Base-by-base conservation (phyloP, 1,284 basidiomycete species). In the Vanrija sp. region DNA sequence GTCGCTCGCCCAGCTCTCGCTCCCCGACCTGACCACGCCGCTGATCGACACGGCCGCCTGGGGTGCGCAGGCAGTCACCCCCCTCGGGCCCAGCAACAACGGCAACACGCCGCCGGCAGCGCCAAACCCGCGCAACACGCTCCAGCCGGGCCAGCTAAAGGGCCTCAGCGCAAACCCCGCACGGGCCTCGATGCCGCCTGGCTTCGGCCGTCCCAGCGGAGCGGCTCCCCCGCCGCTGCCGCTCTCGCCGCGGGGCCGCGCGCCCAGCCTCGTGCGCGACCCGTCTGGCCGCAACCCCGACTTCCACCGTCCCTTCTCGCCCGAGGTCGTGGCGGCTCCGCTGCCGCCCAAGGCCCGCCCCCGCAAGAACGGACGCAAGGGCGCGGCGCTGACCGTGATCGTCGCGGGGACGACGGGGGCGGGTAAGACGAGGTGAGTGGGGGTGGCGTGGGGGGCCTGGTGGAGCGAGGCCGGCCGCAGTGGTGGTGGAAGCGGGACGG, bases 381-480 rank as follows among this genome's bases (percentile, higher is more conserved):
- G 49, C 41, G 62, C 60, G 1, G 60, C 54, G 46, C 53, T 74
- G 18, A 72, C 71, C 25, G 55, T 72, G 4, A 60, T 69, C 19
- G 64, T 74, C 5, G 71, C 63, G 6, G 72, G 72, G 14, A 64
- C 69, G 4, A 66, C 61, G 38, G 62, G 62, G 4, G 55, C 62
- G 1, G 72, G 72, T 15, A 74, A 74, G 59, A 71, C 69, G 0
- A 68, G 69, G 72, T 71, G 41, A 44, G 54, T 54, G 12, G 45
- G 4, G 24, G 14, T 10, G 41, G 23, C 31, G 25, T 9, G 36
- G 36, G 41, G 7, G 24, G 22, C n/a, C n/a, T 27, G 7, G 31
- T 31, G 31, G 41, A 0, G 31, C 25, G n/a, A 19, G 39, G 47
- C 6, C 0, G 31, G 22, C n/a, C n/a, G n/a, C n/a, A n/a, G 16